Conservation (phyloP, 1,139 yeast species). For the Geotrichum restrictum region DNA sequence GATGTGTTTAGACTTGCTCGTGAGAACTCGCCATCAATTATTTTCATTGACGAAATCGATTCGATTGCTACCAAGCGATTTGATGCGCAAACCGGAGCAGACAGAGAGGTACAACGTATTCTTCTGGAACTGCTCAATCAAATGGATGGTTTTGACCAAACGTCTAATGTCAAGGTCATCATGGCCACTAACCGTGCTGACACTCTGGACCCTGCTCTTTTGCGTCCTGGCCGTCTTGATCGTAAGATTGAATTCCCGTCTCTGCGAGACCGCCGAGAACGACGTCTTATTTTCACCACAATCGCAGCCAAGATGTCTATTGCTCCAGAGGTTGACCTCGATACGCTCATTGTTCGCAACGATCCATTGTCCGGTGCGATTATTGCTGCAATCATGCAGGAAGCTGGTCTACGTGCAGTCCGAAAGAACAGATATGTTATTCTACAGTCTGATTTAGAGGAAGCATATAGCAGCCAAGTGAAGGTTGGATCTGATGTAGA, state of each 20-base stretch:
- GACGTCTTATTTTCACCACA: constrained; percentile 92
- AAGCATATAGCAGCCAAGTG: constrained; percentile 94
- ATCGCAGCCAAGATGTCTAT: constrained; percentile 96
- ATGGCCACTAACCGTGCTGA: constrained; percentile 99
- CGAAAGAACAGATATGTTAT: constrained; percentile 96
- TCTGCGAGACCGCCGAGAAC: constrained; percentile 92
- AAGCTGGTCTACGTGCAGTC: constrained; percentile 97
- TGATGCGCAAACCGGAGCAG: constrained; percentile 99
- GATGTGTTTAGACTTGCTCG: constrained; percentile 96
- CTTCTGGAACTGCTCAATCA: constrained; percentile 92
- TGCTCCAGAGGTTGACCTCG: constrained; percentile 96
- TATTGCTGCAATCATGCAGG: constrained; percentile 99
- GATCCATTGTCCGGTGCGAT: constrained; percentile 97
- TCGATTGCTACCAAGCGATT: constrained; percentile 99
- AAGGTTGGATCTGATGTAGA: constrained; percentile 94
- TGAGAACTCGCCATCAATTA: constrained; percentile 94
- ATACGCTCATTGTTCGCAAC: constrained; percentile 88
- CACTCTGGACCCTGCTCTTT: constrained; percentile 93
- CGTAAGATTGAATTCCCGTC: constrained; percentile 97
- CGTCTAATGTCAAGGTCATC: constrained; percentile 90
- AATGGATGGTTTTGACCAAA: constrained; percentile 98
- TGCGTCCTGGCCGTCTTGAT: constrained; percentile 97
- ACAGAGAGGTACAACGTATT: constrained; percentile 97
- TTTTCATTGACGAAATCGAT: constrained; percentile 96
- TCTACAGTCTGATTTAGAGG: constrained; percentile 91